Conservation (phyloP, 768 basidiomycete genomes). For the Mycena haematopus region DNA sequence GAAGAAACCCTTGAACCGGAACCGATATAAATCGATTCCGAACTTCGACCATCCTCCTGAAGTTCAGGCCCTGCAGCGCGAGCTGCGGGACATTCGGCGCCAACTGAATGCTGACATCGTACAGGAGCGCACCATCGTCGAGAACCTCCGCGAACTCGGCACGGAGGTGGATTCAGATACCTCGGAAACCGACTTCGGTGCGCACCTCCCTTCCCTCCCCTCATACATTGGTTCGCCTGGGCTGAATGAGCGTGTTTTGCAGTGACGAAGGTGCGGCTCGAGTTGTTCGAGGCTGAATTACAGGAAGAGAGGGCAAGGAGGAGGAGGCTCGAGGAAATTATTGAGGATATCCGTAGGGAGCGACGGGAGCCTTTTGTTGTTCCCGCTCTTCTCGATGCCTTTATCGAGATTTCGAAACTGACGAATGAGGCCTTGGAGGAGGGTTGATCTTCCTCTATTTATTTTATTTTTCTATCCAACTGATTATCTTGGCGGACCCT, state of each 20-base stretch:
- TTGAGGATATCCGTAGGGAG: constrained; percentile 43
- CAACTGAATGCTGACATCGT: constrained; percentile 32
- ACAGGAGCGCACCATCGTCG: constrained; percentile 34
- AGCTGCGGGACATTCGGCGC: constrained; percentile 37
- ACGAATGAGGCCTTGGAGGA: constrained; percentile 27
- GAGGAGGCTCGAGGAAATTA: constrained; percentile 35
- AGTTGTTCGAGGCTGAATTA: constrained; percentile 21
- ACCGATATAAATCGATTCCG: constrained; percentile 1
- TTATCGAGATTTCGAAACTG: constrained; percentile 42
- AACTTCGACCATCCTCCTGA: neutral
- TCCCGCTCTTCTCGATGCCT: constrained; percentile 44
- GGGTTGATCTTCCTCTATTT: constrained; percentile 2
- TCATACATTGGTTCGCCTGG: neutral
- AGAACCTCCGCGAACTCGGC: constrained; percentile 30
- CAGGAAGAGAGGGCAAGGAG: constrained; percentile 23
- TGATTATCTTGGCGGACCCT: too few relatives aligned
- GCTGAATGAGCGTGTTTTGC: neutral
- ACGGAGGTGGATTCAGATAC: neutral
- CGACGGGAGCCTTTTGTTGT: constrained; percentile 44
- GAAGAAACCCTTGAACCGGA: neutral
- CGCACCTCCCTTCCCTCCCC: neutral
- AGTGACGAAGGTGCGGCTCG: constrained; percentile 23
- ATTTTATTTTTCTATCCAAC: too few relatives aligned
- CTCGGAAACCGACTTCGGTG: constrained; percentile 11
- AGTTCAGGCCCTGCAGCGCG: constrained; percentile 28